A percentile compares a stretch with the other conserved stretches of the same genome.
phyloP scores from a whole-genome alignment of 2,329 filamentous ascomycete genomes.

The Aspergillus fumigatiaffinis region DNA sequence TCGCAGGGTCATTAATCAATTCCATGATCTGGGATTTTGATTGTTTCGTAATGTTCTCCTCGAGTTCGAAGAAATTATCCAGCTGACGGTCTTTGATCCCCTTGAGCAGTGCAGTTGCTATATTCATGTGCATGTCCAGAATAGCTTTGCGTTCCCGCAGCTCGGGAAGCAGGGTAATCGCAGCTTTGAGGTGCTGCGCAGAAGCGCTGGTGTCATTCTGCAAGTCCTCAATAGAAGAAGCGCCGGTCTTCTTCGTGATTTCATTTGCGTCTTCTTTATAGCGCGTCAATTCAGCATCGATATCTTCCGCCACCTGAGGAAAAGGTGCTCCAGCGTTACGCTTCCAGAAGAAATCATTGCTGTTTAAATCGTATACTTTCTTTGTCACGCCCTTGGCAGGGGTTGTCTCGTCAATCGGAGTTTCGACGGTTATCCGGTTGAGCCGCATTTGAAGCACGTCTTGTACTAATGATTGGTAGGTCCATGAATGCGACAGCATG shows the following conservation, averaged over 20 bases:
- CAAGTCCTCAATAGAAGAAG: conserved; percentile 86
- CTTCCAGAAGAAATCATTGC: conserved; percentile 94
- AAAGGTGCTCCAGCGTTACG: conserved; percentile 89
- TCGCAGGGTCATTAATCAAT: conserved; percentile 72
- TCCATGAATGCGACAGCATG: conserved; percentile 98
- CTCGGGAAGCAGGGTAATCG: conserved; percentile 88
- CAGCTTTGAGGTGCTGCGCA: conserved; percentile 91
- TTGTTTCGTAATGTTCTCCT: conserved; percentile 89
- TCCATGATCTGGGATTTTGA: conserved; percentile 86
- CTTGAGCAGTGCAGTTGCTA: conserved; percentile 71
- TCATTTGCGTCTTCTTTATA: conserved; percentile 96
- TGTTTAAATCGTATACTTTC: conserved; percentile 82
- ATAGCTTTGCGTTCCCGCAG: conserved; percentile 87
- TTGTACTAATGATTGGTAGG: conserved; percentile 79
- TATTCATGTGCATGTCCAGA: conserved; percentile 99
- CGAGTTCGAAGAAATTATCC: conserved; percentile 93
- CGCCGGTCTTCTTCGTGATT: conserved; percentile 91
- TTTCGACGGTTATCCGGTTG: conserved; percentile 91
- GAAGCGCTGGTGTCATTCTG: conserved; percentile 84
- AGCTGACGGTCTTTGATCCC: conserved; percentile 94
- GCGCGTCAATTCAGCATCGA: conserved; percentile 84
- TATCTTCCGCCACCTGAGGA: conserved; percentile 93
- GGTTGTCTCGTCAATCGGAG: conserved; percentile 71
- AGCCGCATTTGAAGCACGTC: conserved; percentile 75
- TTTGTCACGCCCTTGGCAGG: conserved; percentile 72